These are phyloP conservation scores for Hyphopichia pseudoburtonii DNA, from an alignment of 1,139 yeast species.

Conservation along the genomic window DNA sequence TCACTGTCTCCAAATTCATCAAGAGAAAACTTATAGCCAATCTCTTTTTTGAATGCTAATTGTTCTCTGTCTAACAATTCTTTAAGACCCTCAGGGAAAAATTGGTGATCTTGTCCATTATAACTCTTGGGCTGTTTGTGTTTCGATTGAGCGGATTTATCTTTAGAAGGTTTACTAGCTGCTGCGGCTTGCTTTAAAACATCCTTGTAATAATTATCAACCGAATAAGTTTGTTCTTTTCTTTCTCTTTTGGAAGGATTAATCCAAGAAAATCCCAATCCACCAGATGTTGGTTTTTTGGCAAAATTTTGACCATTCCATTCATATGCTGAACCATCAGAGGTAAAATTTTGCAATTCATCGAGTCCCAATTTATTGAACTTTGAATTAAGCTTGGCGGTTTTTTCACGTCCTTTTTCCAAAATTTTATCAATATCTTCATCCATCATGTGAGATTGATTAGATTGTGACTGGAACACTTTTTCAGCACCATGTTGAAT, in stretches of 20 bases:
- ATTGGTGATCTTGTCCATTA: conserved; percentile 83
- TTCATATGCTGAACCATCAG: conserved; percentile 88
- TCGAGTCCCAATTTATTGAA: conserved; percentile 86
- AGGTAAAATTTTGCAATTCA: conserved; percentile 85
- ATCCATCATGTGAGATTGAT: conserved; percentile 44
- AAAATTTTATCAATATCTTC: conserved; percentile 82
- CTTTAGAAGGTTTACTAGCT: conserved; percentile 15
- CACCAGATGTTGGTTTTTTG: conserved; percentile 49
- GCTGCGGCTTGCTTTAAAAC: conserved; percentile 48
- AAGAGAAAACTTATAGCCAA: conserved; percentile 66
- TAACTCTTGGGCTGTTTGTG: conserved; percentile 71
- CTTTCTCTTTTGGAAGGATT: conserved; percentile 89
- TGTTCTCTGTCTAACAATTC: conserved; percentile 77
- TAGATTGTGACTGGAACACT: conserved; percentile 60
- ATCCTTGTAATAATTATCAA: conserved; percentile 86
- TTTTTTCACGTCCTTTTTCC: conserved; percentile 76
- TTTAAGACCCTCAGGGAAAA: conserved; percentile 66
- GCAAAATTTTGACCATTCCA: conserved; percentile 97
- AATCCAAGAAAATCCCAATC: conserved; percentile 65
- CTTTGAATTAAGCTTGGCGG: conserved; percentile 72
- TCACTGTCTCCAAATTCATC: conserved; percentile 54
- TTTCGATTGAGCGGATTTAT: conserved; percentile 31
- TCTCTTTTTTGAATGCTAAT: conserved; percentile 68
- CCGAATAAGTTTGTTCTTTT: conserved; percentile 82
- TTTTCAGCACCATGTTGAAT: conserved; percentile 96